These are phyloP conservation scores for Tylopilus sp. DNA, from an alignment of 768 basidiomycete species.

Conservation along the genomic window DNA sequence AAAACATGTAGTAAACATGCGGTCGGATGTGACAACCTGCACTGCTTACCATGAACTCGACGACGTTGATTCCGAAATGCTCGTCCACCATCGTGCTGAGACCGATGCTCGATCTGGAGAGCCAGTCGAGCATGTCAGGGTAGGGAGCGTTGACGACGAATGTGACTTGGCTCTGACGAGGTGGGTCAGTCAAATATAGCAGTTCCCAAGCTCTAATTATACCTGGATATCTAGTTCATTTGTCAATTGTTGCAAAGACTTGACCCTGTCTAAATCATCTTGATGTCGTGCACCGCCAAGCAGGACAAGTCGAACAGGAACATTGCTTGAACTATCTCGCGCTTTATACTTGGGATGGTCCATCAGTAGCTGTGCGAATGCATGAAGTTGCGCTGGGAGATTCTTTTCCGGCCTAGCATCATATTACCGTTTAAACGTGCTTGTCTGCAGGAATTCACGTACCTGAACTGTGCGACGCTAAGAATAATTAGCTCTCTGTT, in stretches of 20 bases:
- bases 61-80: constrained; percentile 97
- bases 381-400: constrained; percentile 72
- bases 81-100: constrained; percentile 98
- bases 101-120: constrained; percentile 77
- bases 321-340: constrained; percentile 10
- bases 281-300: constrained; percentile 85
- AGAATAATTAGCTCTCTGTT: constrained; percentile 64
- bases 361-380: constrained; percentile 59
- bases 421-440: neutral
- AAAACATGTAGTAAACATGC: constrained; percentile 12
- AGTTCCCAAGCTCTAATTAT: constrained; percentile 18
- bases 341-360: constrained; percentile 54
- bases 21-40: neutral
- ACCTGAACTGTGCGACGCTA: constrained; percentile 94
- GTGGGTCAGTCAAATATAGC: neutral
- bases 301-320: constrained; percentile 59
- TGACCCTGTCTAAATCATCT: constrained; percentile 69
- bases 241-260: constrained; percentile 54
- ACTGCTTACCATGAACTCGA: constrained; percentile 87
- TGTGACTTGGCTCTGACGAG: constrained; percentile 57
- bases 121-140: constrained; percentile 60
- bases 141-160: constrained; percentile 87
- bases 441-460: constrained; percentile 10
- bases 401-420: constrained; percentile 88
- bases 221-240: constrained; percentile 65